Evolutionary conservation across 768 basidiomycete species (phyloP).

Genomic region (Russula emetica): DNA sequence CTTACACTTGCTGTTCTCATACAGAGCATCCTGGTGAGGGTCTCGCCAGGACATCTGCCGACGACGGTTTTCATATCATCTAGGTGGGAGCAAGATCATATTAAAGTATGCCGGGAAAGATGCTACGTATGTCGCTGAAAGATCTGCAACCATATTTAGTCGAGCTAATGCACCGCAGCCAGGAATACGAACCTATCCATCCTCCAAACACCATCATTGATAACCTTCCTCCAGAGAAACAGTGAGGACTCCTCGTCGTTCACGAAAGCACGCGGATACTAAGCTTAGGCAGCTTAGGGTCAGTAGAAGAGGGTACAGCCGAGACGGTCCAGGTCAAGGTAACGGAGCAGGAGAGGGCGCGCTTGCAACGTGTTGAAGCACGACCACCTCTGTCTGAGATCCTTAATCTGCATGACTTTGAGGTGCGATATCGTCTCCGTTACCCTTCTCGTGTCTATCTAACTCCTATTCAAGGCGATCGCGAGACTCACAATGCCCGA

Average conservation of each 20-base stretch:
- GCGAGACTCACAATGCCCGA: constrained; percentile 76
- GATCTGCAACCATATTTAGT: not conserved
- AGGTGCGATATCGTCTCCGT: constrained; percentile 44
- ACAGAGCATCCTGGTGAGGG: constrained; percentile 27
- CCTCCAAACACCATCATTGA: constrained; percentile 76
- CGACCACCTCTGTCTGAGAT: constrained; percentile 75
- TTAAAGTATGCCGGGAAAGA: constrained; percentile 55
- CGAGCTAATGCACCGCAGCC: constrained; percentile 23
- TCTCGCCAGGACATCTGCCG: not conserved
- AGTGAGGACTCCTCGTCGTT: constrained; percentile 34
- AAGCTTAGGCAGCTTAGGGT: constrained; percentile 48
- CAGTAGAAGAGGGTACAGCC: constrained; percentile 64
- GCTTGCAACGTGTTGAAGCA: constrained; percentile 54
- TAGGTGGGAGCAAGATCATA: constrained; percentile 49
- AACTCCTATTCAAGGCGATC: constrained; percentile 53
- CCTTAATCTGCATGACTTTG: constrained; percentile 91
- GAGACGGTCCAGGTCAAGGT: constrained; percentile 58
- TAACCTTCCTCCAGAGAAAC: constrained; percentile 79
- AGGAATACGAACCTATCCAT: constrained; percentile 84
- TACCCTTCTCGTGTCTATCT: not conserved
- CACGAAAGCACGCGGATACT: not conserved
- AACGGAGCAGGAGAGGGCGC: constrained; percentile 66
- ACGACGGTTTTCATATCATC: not conserved
- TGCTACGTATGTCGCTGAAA: constrained; percentile 35
- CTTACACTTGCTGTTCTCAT: not conserved